Evolutionary conservation across 2,329 filamentous ascomycete species (phyloP), one percentile per base, ranked within the genome.

Genomic region (Magnaporthales sp.): DNA sequence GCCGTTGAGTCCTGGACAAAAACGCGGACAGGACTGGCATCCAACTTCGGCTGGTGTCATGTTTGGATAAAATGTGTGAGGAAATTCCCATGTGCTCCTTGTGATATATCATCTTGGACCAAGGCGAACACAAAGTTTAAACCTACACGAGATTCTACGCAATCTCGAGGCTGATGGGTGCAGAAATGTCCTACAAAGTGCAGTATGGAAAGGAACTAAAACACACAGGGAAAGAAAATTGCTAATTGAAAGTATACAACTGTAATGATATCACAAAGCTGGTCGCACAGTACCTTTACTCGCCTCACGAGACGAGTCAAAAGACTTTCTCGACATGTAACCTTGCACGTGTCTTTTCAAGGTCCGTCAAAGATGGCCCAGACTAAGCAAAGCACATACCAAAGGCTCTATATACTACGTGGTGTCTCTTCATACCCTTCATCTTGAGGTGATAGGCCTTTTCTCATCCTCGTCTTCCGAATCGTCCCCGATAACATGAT

Each of bases 401-500:
- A 9, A 60, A 27, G 3, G 22, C 13, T 60, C 56, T 60, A 60
- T 60, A 60, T 60, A 27, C 56, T 60, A 27, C 13, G 56, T 27
- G 5, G 26, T 22, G 22, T 27, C 26, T 13, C 26, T 29, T 24
- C 11, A 26, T 26, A 22, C 24, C 4, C n/a, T 27, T 60, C 56
- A 60, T 27, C 56, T 24, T 27, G 56, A 60, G 15, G 56, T 27
- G 24, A 60, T 60, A 15, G 10, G 56, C 56, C 56, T 13, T 60
- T 69, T 70, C 4, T 69, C 70, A 29, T 72, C 69, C 60, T 73
- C 75, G 38, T 76, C 76, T 61, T 77, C 78, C 4, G 81, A 77
- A 6, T 79, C 80, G 13, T 81, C 82, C 4, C 83, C 83, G 63
- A 86, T 78, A 1, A 84, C 81, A 69, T 85, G 83, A 68, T 82